Conservation (phyloP, 768 basidiomycete genomes). For the Leccinum variicolor region DNA sequence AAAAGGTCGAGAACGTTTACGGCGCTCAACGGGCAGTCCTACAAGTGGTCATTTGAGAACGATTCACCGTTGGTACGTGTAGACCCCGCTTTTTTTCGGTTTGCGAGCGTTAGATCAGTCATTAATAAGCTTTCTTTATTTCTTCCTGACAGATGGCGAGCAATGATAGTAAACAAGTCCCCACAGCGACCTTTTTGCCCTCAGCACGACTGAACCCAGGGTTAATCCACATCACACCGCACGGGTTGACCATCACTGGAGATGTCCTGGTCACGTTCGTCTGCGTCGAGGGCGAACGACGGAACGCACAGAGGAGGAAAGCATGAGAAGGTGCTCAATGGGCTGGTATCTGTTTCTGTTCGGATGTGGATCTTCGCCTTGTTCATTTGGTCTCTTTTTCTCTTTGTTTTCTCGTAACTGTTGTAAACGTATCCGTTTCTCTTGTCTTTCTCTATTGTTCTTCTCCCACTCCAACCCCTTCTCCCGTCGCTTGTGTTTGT, state of each 20-base stretch:
- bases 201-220: constrained; percentile 26
- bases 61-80: constrained; percentile 28
- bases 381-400: background rate
- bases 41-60: constrained; percentile 34
- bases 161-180: constrained; percentile 33
- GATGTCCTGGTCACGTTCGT: constrained; percentile 33
- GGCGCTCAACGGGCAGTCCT: constrained; percentile 33
- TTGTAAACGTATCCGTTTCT: background rate
- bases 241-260: constrained; percentile 29
- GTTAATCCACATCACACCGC: constrained; percentile 31
- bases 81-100: background rate
- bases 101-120: background rate
- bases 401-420: background rate
- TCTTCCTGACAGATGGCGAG: constrained; percentile 25
- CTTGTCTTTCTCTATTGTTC: background rate
- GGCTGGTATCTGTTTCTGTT: background rate
- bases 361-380: background rate
- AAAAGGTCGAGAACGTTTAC: constrained; percentile 32
- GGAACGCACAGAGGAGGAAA: constrained; percentile 25
- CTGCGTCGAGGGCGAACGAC: constrained; percentile 32
- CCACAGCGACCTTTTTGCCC: constrained; percentile 29
- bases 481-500: background rate
- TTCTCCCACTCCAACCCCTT: background rate
- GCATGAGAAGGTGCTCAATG: background rate
- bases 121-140: background rate